Percentiles rank a stretch among this genome's conserved stretches.
Evolutionary conservation across 495 filamentous ascomycete species (phyloP).

Genomic region (Penicillium pulvis): DNA sequence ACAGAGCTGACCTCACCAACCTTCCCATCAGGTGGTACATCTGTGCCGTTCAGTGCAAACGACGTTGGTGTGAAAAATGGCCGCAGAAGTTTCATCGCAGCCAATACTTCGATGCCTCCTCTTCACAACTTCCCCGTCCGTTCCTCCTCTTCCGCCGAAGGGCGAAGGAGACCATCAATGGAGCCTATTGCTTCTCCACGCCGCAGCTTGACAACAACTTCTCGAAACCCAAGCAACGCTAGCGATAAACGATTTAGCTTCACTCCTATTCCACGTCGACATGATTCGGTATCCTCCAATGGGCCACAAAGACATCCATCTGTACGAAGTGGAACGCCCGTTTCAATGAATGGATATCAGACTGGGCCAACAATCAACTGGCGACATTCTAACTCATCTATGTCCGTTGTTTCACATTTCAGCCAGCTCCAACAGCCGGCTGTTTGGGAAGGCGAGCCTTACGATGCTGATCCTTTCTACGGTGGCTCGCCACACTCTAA

Average conservation of each 20-base stretch:
- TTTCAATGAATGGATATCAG: conserved; percentile 10
- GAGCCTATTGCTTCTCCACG: conserved; percentile 34
- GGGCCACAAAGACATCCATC: conserved; percentile 28
- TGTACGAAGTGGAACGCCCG: conserved; percentile 18
- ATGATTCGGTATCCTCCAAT: conserved; percentile 37
- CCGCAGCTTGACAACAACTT: conserved; percentile 39
- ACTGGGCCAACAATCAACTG: conserved; percentile 9
- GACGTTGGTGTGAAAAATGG: conserved; percentile 45
- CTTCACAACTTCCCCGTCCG: conserved; percentile 35
- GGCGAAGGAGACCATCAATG: conserved; percentile 24
- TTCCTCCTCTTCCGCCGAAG: conserved; percentile 31
- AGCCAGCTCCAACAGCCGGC: conserved; percentile 34
- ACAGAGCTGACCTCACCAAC: conserved; percentile 36
- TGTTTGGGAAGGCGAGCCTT: conserved; percentile 25
- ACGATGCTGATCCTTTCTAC: conserved; percentile 37
- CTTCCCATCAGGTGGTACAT: conserved; percentile 41
- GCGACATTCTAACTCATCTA: conserved; percentile 19
- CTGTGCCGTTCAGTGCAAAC: conserved; percentile 45
- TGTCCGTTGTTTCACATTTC: conserved; percentile 28
- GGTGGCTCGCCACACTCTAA: conserved; percentile 21
- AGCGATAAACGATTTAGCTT: conserved; percentile 26
- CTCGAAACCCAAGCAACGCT: conserved; percentile 31
- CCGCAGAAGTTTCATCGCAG: conserved; percentile 30
- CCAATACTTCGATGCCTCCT: conserved; percentile 28
- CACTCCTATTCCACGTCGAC: conserved; percentile 35